A percentile compares a stretch with the other conserved stretches of the same genome.
These are phyloP conservation scores for Citrus hindsii DNA, from an alignment of 345 rosid species.

Conservation along the genomic window DNA sequence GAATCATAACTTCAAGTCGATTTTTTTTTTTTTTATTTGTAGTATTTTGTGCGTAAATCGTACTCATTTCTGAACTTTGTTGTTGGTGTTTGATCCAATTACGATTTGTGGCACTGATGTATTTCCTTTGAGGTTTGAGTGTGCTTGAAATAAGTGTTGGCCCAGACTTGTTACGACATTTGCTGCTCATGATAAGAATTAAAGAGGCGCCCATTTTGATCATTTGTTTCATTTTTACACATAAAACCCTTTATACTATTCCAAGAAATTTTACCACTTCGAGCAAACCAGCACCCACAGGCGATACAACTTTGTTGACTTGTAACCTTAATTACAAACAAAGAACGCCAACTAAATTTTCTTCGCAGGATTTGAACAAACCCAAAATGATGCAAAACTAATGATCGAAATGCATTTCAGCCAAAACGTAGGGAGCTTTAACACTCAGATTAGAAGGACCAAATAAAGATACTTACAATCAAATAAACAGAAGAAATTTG, in stretches of 20 bases:
- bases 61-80: background rate
- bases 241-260: too few species aligned
- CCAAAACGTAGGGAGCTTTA: background rate
- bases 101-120: constrained; percentile 2
- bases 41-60: background rate
- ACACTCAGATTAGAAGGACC: background rate
- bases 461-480: too few species aligned
- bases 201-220: background rate
- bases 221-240: background rate
- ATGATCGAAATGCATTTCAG: too few species aligned
- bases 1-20: constrained; percentile 12
- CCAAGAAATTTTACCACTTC: too few species aligned
- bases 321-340: too few species aligned
- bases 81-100: background rate
- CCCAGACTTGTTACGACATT: constrained; percentile 4
- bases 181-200: background rate
- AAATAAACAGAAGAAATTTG: background rate
- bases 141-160: background rate
- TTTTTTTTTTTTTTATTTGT: background rate
- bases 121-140: background rate
- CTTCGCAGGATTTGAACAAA: too few species aligned
- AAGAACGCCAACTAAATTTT: too few species aligned
- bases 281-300: too few species aligned
- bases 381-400: too few species aligned
- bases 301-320: too few species aligned